phyloP scores from a whole-genome alignment of 768 basidiomycete genomes.

The Kwoniella dendrophila region DNA sequence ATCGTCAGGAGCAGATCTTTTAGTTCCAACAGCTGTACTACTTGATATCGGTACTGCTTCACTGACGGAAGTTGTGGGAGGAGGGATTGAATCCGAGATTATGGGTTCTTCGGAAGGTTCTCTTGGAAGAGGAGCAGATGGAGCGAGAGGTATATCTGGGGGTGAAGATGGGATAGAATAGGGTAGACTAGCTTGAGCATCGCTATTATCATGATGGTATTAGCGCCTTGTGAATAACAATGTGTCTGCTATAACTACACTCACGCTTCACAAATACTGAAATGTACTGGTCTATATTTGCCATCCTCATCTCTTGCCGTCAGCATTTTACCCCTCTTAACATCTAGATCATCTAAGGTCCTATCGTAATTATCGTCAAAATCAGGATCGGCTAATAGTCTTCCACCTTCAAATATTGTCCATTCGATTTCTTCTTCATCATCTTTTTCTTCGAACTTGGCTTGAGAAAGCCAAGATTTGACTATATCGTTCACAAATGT shows the following conservation, averaged over 20 bases:
- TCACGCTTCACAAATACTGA: constrained; percentile 67
- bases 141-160: constrained; percentile 24
- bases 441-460: constrained; percentile 21
- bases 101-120: constrained; percentile 13
- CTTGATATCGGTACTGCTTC: constrained; percentile 21
- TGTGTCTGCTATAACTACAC: constrained; percentile 19
- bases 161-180: constrained; percentile 20
- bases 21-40: constrained; percentile 19
- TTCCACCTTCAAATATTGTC: constrained; percentile 71
- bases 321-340: constrained; percentile 81
- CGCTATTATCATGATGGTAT: too few relatives aligned
- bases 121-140: constrained; percentile 6
- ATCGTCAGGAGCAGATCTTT: constrained; percentile 45
- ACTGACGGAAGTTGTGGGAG: constrained; percentile 9
- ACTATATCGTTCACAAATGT: constrained; percentile 73
- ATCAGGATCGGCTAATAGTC: constrained; percentile 87
- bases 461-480: constrained; percentile 54
- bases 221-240: too few relatives aligned
- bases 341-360: constrained; percentile 77
- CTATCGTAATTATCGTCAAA: constrained; percentile 84
- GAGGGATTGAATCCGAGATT: constrained; percentile 9
- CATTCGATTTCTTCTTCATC: constrained; percentile 65
- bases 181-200: constrained; percentile 3
- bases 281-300: constrained; percentile 69
- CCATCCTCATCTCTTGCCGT: constrained; percentile 87